Conservation (phyloP, 2,329 filamentous ascomycete species). For the Stenocarpella maydis region DNA sequence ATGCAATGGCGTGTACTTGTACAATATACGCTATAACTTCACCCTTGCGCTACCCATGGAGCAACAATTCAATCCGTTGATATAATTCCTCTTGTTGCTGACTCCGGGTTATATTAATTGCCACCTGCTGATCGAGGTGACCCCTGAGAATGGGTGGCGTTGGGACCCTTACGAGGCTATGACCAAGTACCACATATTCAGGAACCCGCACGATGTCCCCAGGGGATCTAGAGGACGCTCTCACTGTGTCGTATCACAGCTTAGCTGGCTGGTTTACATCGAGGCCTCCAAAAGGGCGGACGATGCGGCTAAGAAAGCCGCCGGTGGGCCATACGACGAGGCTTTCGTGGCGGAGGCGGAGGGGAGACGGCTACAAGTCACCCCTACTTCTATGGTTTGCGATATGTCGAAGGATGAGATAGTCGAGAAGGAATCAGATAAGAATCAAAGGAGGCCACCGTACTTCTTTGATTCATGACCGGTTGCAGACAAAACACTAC, state of each 20-base stretch:
- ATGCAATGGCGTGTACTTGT: slow-evolving; percentile 1
- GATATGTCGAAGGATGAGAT: neutral
- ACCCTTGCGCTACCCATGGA: neutral
- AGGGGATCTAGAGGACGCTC: too few species aligned
- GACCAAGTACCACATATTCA: neutral
- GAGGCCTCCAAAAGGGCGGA: neutral
- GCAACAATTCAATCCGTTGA: neutral
- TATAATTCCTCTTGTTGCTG: neutral
- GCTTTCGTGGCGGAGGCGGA: neutral
- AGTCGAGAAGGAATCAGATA: neutral
- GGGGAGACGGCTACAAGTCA: neutral
- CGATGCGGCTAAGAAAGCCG: neutral
- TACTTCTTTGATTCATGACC: neutral
- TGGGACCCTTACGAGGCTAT: neutral
- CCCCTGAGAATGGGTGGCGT: neutral
- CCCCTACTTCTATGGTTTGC: neutral
- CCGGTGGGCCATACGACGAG: neutral
- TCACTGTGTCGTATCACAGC: neutral
- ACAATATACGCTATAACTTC: neutral
- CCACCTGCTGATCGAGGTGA: neutral
- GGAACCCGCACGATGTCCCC: neutral
- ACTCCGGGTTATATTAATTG: neutral
- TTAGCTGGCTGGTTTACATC: neutral
- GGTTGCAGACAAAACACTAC: too few species aligned
- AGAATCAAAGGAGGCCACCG: neutral